These are phyloP conservation scores for Penicillium salamii DNA, from an alignment of 495 filamentous ascomycete genomes.

Conservation along the genomic window DNA sequence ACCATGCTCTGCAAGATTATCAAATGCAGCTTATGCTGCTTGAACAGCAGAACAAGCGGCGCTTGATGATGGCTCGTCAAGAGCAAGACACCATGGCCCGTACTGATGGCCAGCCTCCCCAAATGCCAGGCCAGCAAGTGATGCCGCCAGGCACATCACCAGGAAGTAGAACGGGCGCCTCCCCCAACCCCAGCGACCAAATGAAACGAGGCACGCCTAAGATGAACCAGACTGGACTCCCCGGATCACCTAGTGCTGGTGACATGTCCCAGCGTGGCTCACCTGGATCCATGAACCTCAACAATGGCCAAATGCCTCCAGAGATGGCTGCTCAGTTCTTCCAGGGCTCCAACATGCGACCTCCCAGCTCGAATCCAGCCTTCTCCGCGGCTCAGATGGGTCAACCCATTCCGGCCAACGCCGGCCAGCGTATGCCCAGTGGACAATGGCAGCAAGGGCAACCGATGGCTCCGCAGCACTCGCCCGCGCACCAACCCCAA, in stretches of 20 bases:
- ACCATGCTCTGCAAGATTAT: constrained; percentile 95
- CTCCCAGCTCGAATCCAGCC: constrained; percentile 81
- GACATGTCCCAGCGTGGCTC: constrained; percentile 78
- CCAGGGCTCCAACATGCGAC: constrained; percentile 73
- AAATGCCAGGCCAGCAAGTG: constrained; percentile 53
- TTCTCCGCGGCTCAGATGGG: constrained; percentile 66
- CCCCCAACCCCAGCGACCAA: constrained; percentile 84
- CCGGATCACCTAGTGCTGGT: constrained; percentile 80
- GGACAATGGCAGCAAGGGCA: constrained; percentile 56
- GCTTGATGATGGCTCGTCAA: constrained; percentile 93
- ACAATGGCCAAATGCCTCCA: constrained; percentile 63
- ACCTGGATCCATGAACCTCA: constrained; percentile 77
- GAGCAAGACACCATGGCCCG: constrained; percentile 81
- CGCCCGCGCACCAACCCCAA: constrained; percentile 50
- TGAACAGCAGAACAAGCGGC: constrained; percentile 97
- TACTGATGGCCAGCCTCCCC: constrained; percentile 52
- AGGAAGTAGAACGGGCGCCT: constrained; percentile 75
- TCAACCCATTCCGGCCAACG: constrained; percentile 51
- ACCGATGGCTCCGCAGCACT: constrained; percentile 61
- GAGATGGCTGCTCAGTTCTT: constrained; percentile 61
- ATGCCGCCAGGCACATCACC: constrained; percentile 74
- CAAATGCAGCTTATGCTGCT: constrained; percentile 99
- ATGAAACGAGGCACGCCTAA: constrained; percentile 91
- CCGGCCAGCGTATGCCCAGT: constrained; percentile 48
- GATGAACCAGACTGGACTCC: constrained; percentile 68